Percentiles rank a stretch among this genome's conserved stretches.
Conservation (phyloP, 805 yeast species). For the Starmerella kuoi region DNA sequence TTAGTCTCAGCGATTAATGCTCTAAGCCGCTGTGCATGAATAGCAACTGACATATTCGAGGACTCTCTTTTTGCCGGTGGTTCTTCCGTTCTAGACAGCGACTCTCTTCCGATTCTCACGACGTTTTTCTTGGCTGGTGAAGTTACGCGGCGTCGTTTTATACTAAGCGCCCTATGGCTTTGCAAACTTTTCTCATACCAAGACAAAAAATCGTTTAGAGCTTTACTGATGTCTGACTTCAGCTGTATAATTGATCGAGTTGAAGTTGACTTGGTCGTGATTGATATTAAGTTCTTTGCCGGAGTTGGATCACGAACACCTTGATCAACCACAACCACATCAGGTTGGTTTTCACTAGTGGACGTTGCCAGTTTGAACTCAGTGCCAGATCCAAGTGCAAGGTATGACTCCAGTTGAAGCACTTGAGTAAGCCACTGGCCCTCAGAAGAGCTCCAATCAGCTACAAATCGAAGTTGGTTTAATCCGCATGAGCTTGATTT, state of each 20-base stretch:
- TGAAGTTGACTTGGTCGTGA: neutral
- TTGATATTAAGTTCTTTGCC: too few species aligned
- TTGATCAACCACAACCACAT: neutral
- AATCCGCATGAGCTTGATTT: neutral
- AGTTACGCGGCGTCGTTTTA: conserved; percentile 8
- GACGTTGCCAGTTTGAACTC: neutral
- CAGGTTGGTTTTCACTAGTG: neutral
- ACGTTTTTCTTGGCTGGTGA: too few species aligned
- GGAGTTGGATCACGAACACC: neutral
- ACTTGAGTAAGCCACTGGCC: neutral
- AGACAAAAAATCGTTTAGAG: neutral
- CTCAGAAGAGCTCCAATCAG: neutral
- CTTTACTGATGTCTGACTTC: neutral
- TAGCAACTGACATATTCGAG: too few species aligned
- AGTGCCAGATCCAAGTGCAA: neutral
- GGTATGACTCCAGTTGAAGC: neutral
- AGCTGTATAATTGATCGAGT: neutral
- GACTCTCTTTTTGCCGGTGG: too few species aligned
- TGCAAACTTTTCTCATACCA: neutral
- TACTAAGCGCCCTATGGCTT: neutral
- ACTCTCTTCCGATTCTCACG: too few species aligned
- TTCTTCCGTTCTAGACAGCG: too few species aligned
- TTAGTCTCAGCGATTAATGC: too few species aligned
- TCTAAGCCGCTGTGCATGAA: too few species aligned
- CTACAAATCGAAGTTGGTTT: neutral